Percentiles rank a stretch among this genome's conserved stretches.
These are phyloP conservation scores for Amanita exitialis DNA, from an alignment of 768 basidiomycete genomes.

Conservation along the genomic window DNA sequence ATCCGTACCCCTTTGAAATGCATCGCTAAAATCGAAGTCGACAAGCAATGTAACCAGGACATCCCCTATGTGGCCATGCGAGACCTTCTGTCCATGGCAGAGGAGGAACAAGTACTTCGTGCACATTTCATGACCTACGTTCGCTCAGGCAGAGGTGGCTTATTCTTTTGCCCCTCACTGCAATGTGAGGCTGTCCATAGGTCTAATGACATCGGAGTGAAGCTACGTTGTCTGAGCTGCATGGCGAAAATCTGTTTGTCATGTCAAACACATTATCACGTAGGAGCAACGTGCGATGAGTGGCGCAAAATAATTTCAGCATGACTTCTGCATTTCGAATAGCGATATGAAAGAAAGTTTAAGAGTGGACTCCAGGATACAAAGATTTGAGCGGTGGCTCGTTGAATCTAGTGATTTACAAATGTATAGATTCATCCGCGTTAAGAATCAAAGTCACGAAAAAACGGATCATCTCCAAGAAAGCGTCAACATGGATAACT, in stretches of 20 bases:
- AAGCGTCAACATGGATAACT: conserved; percentile 41
- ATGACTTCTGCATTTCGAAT: not conserved
- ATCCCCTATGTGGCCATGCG: conserved; percentile 31
- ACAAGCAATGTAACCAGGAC: conserved; percentile 18
- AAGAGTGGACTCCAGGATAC: too few species aligned
- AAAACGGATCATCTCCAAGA: conserved; percentile 60
- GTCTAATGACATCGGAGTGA: conserved; percentile 10
- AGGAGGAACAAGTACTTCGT: conserved; percentile 30
- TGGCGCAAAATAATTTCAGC: not conserved
- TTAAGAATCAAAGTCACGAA: conserved; percentile 59
- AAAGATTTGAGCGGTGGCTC: too few species aligned
- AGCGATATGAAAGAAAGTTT: not conserved
- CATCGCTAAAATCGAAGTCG: conserved; percentile 17
- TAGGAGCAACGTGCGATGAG: conserved; percentile 27
- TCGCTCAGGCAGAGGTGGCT: conserved; percentile 26
- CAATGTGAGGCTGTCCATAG: conserved; percentile 41
- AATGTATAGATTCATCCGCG: conserved; percentile 40
- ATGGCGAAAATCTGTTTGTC: conserved; percentile 23
- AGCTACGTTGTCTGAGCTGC: conserved; percentile 27
- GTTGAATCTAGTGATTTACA: not conserved
- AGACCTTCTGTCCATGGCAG: conserved; percentile 24
- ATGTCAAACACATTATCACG: conserved; percentile 30
- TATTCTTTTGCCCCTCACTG: conserved; percentile 44
- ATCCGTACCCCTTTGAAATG: conserved; percentile 23
- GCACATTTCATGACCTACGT: conserved; percentile 33